Base-by-base conservation (phyloP, 1,284 basidiomycete species). In the Irpex sp. region DNA sequence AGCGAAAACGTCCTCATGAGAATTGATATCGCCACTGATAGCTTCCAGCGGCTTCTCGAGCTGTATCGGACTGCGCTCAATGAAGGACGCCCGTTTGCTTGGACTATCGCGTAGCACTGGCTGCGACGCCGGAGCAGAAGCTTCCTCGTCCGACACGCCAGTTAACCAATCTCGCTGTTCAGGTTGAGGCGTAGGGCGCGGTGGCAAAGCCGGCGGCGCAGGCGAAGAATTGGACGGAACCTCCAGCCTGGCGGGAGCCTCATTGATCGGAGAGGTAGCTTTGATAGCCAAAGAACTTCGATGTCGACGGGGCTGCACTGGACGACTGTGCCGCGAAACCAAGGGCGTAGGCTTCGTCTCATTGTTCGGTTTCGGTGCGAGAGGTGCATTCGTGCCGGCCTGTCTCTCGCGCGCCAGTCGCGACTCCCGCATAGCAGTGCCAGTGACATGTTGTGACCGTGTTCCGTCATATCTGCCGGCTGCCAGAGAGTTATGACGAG, bases 81-180 rank as follows among this genome's bases (percentile, higher is more conserved):
- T 82, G 60, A 82, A 81, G 2, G 88, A 90, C 36, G 87, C 84
- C 19, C 87, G 84, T 73, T 90, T 91, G 71, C 85, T 85, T 13
- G 87, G 88, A 34, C 87, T 87, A 26, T 87, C 82, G 59, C 88
- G 84, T 58, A 90, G 72, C 19, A 88, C 76, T 3, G 86, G 82
- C 61, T 58, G 77, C 69, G 63, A 56, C 61, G 64, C 31, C 48
- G 65, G 52, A n/a, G 60, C 19, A 49, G 65, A 31, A 19, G 47
- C 68, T 5, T 72, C 71, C 54, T 78, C 78, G 49, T 83, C 79
- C 62, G 85, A 82, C 55, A 82, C 81, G 3, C 91, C 91, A 15
- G 91, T 91, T 17, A 93, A 75, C 90, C 90, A 91, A 70, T 93
- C 91, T 66, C 77, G 81, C 8, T 77, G 76, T 31, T 69, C 65